Evolutionary conservation across 1,284 basidiomycete genomes (phyloP), one percentile per base, ranked within the genome.

Genomic region (Melampsora allii-populina): DNA sequence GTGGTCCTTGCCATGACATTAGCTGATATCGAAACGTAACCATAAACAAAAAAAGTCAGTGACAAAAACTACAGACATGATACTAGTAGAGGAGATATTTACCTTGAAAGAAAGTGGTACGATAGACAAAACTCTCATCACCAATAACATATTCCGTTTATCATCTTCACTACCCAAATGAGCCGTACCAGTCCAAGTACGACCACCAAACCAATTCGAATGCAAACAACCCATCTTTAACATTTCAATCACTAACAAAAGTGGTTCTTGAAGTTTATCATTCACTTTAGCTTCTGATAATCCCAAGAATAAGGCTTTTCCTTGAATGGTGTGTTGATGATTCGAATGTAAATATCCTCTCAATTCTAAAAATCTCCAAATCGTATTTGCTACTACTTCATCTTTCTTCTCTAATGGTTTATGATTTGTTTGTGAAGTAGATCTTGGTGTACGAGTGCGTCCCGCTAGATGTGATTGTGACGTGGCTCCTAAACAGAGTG

Each of bases 261-360:
- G 84, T 5, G 96, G 88, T 83, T 98, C 96, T 82, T 98, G 95
- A 84, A 98, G 94, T 83, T 96, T 97, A 85, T 99, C 95, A 82
- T 95, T 97, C 77, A 98, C 84, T 59, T 91, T 87, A 2, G 90
- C 87, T 36, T 85, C 84, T 77, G 87, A 86, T 79, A 94, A 85
- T 2, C 92, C 92, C 39, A 86, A 86, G 81, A 91, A 88, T 86
- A 97, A 90, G 1, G 95, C 94, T 66, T 75, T 75, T 21, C 72
- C 72, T 56, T 75, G 65, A 33, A 90, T 86, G 1, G 92, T 92
- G 80, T 97, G 95, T 53, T 87, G 88, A 83, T 98, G 95, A 17
- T 89, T 83, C 14, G 84, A 87, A 81, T 90, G 92, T 79, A 98
- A 85, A 85, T 97, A 96, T 77, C 91, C 92, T 79, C 95, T 86